Evolutionary conservation across 148 eudicot genomes (phyloP).

Genomic region (Heliamphora exappendiculata): DNA sequence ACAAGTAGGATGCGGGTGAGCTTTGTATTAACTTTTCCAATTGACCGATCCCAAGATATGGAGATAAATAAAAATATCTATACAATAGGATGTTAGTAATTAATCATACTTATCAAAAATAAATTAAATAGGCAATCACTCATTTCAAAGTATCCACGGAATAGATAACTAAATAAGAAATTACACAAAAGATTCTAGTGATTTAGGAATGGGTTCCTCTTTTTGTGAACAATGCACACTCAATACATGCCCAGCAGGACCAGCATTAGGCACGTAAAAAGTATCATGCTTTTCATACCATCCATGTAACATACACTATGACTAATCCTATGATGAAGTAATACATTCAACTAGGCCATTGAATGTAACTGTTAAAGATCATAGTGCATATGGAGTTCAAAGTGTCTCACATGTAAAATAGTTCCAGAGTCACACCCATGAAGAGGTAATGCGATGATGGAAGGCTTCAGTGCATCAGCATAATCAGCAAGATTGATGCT

Average conservation of each 20-base stretch:
- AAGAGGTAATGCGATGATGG: constrained; percentile 60
- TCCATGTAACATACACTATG: background rate
- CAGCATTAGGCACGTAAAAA: background rate
- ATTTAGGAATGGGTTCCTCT: background rate
- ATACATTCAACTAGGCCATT: background rate
- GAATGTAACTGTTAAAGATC: background rate
- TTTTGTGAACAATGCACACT: background rate
- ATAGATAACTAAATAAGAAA: background rate
- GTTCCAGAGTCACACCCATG: constrained; percentile 85
- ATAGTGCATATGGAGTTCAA: background rate
- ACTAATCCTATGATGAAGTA: background rate
- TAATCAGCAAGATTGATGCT: constrained; percentile 87
- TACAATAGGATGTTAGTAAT: too few relatives aligned
- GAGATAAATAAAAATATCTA: background rate
- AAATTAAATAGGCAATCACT: background rate
- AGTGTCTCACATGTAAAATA: constrained; percentile 64
- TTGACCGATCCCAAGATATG: background rate
- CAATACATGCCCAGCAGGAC: background rate
- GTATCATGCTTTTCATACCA: background rate
- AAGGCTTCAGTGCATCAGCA: constrained; percentile 79
- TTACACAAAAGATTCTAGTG: background rate
- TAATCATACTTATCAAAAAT: too few relatives aligned
- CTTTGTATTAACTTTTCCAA: background rate
- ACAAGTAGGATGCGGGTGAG: background rate
- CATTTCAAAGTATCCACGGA: background rate